Evolutionary conservation across 768 basidiomycete genomes (phyloP).

Genomic region (Porphyrellus cyaneotinctus): DNA sequence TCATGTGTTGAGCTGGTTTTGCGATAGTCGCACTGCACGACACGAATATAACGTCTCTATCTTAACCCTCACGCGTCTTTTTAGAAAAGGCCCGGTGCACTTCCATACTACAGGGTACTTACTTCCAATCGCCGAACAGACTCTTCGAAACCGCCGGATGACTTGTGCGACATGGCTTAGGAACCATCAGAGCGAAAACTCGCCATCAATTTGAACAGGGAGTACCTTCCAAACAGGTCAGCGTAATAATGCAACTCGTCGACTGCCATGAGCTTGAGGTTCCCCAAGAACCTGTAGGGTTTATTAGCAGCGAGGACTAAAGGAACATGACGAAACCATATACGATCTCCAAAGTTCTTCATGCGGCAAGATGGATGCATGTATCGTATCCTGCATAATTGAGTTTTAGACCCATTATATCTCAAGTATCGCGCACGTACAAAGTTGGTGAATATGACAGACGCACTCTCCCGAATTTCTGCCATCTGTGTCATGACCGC

Average conservation of each 20-base stretch:
- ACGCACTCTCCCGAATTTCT: constrained; percentile 71
- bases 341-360: constrained; percentile 82
- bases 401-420: neutral
- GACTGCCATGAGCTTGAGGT: constrained; percentile 71
- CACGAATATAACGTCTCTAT: constrained; percentile 57
- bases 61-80: constrained; percentile 26
- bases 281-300: constrained; percentile 60
- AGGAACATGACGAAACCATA: neutral
- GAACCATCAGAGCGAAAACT: neutral
- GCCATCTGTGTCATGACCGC: neutral
- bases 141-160: constrained; percentile 67
- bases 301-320: constrained; percentile 3
- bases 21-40: constrained; percentile 88
- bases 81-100: neutral
- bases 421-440: constrained; percentile 40
- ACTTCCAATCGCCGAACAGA: constrained; percentile 79
- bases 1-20: constrained; percentile 74
- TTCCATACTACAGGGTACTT: constrained; percentile 21
- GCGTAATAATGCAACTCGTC: constrained; percentile 89
- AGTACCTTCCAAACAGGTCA: constrained; percentile 73
- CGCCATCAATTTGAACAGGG: neutral
- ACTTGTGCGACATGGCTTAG: constrained; percentile 77
- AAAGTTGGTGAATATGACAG: constrained; percentile 88
- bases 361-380: constrained; percentile 78
- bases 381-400: constrained; percentile 67